phyloP scores from a whole-genome alignment of 2,329 filamentous ascomycete species.

The Aspergillus sp. region DNA sequence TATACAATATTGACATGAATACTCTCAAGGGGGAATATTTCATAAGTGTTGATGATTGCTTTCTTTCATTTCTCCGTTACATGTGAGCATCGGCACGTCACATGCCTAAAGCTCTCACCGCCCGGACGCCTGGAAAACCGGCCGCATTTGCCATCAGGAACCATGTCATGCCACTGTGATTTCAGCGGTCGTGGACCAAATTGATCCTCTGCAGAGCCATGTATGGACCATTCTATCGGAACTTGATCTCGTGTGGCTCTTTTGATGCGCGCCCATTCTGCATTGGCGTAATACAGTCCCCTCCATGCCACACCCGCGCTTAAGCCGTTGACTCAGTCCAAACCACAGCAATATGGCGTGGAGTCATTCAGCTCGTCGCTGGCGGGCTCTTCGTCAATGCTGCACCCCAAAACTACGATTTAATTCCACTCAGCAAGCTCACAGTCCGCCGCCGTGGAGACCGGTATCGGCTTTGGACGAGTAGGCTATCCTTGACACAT shows the following conservation, averaged over 20 bases:
- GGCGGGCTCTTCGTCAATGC: conserved; percentile 29
- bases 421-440: conserved; percentile 29
- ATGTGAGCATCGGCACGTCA: conserved; percentile 12
- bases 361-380: conserved; percentile 38
- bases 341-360: conserved; percentile 38
- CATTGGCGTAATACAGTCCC: conserved; percentile 3
- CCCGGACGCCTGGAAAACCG: conserved; percentile 11
- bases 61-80: neutral
- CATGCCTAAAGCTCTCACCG: conserved; percentile 24
- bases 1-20: too few species aligned
- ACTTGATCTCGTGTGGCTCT: conserved; percentile 13
- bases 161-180: conserved; percentile 11
- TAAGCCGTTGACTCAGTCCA: conserved; percentile 19
- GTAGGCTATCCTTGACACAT: conserved; percentile 37
- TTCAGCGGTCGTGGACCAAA: neutral
- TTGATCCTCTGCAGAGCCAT: conserved; percentile 18
- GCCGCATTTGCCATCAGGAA: conserved; percentile 6
- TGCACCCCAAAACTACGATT: conserved; percentile 24
- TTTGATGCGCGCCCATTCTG: conserved; percentile 14
- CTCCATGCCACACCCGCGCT: conserved; percentile 20
- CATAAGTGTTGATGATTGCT: too few species aligned
- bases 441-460: conserved; percentile 57
- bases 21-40: neutral
- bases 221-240: conserved; percentile 16
- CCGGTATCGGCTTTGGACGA: conserved; percentile 62